Conservation (phyloP, 352 stramenopile species). For the Phytopythium aichiense region DNA sequence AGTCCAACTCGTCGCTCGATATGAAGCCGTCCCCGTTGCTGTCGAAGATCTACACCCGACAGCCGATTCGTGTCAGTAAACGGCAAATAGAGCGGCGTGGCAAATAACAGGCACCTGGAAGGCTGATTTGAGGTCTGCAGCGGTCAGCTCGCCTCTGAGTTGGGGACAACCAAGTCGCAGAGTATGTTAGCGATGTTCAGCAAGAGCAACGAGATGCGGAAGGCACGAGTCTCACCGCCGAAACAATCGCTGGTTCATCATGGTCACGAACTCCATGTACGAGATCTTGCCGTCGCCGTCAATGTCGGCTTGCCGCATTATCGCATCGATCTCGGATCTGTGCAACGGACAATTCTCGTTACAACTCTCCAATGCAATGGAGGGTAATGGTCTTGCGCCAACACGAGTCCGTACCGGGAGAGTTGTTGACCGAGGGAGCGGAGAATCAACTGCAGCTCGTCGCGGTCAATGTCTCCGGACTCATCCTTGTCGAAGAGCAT, state of each 20-base stretch:
- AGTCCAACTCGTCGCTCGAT: slow-evolving; percentile 50
- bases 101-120: slow-evolving; percentile 33
- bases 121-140: slow-evolving; percentile 50
- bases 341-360: neutral
- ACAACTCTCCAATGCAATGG: neutral
- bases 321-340: slow-evolving; percentile 56
- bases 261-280: slow-evolving; percentile 70
- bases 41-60: slow-evolving; percentile 50
- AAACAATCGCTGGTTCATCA: slow-evolving; percentile 76
- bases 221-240: slow-evolving; percentile 22
- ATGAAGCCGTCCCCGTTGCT: slow-evolving; percentile 71
- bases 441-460: slow-evolving; percentile 53
- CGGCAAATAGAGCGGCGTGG: too few relatives aligned
- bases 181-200: slow-evolving; percentile 3
- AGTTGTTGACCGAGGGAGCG: slow-evolving; percentile 52
- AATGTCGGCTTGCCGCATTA: slow-evolving; percentile 64
- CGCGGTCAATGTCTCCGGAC: slow-evolving; percentile 59
- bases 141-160: slow-evolving; percentile 44
- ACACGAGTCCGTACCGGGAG: slow-evolving; percentile 16
- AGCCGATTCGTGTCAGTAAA: slow-evolving; percentile 3
- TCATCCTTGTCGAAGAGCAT: slow-evolving; percentile 73
- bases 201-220: neutral
- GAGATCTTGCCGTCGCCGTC: slow-evolving; percentile 75
- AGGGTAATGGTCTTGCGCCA: neutral
- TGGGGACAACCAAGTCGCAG: neutral